Evolutionary conservation across 768 basidiomycete species (phyloP).

Genomic region (Royoungia palumana): DNA sequence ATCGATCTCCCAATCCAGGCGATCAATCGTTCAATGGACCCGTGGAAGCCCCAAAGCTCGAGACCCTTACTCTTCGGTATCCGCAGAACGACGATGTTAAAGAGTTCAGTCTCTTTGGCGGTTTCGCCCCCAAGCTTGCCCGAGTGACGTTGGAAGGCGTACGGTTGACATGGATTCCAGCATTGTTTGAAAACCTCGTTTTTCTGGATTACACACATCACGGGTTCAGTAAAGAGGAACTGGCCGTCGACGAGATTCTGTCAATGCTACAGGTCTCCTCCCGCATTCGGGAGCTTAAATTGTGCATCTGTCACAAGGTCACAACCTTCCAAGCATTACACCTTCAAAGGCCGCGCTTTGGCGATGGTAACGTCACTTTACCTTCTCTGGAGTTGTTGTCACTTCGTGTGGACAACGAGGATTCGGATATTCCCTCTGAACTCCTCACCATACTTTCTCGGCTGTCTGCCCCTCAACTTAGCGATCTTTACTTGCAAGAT

Average conservation of each 20-base stretch:
- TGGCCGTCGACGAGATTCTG: slow-evolving; percentile 56
- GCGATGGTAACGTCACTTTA: slow-evolving; percentile 38
- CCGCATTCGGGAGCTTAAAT: slow-evolving; percentile 48
- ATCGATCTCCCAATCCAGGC: slow-evolving; percentile 11
- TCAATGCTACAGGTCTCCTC: slow-evolving; percentile 54
- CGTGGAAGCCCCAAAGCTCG: slow-evolving; percentile 43
- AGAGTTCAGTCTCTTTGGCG: slow-evolving; percentile 62
- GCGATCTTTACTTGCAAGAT: slow-evolving; percentile 48
- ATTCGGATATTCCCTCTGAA: slow-evolving; percentile 65
- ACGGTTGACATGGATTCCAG: slow-evolving; percentile 58
- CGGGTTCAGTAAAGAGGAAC: slow-evolving; percentile 56
- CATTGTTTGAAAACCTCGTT: slow-evolving; percentile 57
- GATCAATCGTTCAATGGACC: slow-evolving; percentile 11
- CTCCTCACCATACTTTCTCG: slow-evolving; percentile 50
- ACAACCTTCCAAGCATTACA: slow-evolving; percentile 16
- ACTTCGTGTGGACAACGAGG: slow-evolving; percentile 48
- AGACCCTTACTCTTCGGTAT: slow-evolving; percentile 56
- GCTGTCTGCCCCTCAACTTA: slow-evolving; percentile 46
- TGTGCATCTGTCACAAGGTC: slow-evolving; percentile 50
- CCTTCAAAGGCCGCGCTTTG: slow-evolving; percentile 16
- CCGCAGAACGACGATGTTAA: slow-evolving; percentile 67
- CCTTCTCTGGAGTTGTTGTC: slow-evolving; percentile 46
- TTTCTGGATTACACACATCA: slow-evolving; percentile 72
- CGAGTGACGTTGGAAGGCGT: slow-evolving; percentile 61
- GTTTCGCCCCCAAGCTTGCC: slow-evolving; percentile 53